Conservation (phyloP, 192 early-diverging fungal species). For the Backusella parvicylindrica region DNA sequence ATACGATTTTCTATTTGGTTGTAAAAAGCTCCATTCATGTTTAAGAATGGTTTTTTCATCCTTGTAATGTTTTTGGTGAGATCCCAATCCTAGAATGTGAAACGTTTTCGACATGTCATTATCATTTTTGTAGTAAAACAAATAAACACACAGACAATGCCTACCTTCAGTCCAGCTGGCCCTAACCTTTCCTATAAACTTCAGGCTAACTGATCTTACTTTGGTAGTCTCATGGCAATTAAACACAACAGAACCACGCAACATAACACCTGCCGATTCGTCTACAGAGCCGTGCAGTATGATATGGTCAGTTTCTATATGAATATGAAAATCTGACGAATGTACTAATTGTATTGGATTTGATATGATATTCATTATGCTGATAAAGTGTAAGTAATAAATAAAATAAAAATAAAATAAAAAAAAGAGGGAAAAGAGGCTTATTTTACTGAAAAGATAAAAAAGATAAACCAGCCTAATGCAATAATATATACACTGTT, state of each 20-base stretch:
- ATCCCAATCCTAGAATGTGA: conserved; percentile 11
- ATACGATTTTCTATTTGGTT: conserved; percentile 36
- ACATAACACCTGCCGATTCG: conserved; percentile 44
- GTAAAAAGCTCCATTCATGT: conserved; percentile 58
- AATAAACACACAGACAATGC: background rate
- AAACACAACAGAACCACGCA: conserved; percentile 53
- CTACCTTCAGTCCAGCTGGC: conserved; percentile 45
- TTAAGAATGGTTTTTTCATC: conserved; percentile 42
- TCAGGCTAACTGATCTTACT: conserved; percentile 46
- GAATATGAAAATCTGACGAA: conserved; percentile 30
- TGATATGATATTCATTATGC: background rate
- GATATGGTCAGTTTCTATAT: conserved; percentile 31
- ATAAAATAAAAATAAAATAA: background rate
- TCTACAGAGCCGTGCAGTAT: conserved; percentile 35
- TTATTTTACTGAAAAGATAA: background rate
- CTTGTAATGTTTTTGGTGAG: conserved; percentile 27
- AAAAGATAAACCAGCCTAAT: background rate
- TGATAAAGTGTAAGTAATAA: background rate
- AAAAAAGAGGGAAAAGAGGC: background rate
- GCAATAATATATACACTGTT: too few relatives aligned
- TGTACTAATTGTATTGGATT: conserved; percentile 29
- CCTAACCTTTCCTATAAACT: conserved; percentile 51
- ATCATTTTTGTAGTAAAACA: background rate
- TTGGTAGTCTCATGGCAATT: conserved; percentile 47
- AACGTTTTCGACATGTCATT: background rate